These are phyloP conservation scores for Lantana camara DNA, from an alignment of 257 asterid genomes.

Conservation along the genomic window DNA sequence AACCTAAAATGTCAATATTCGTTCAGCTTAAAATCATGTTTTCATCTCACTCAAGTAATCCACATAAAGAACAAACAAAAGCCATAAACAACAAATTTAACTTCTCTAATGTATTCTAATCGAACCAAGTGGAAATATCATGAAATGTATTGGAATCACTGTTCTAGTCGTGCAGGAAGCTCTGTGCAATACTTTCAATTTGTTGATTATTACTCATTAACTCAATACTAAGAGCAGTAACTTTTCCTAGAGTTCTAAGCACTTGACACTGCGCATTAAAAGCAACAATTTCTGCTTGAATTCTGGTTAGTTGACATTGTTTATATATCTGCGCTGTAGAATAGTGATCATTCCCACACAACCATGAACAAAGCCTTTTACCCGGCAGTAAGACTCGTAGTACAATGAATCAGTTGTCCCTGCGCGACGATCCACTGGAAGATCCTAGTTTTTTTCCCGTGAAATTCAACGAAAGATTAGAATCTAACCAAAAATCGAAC, in stretches of 20 bases:
- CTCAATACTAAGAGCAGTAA: too few species aligned
- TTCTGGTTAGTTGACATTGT: slow-evolving; percentile 46
- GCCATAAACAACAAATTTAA: too few species aligned
- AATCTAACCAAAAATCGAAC: too few species aligned
- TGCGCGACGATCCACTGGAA: slow-evolving; percentile 49
- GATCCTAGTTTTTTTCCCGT: slow-evolving; percentile 42
- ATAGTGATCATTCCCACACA: slow-evolving; percentile 54
- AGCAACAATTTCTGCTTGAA: slow-evolving; percentile 48
- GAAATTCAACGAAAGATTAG: too few species aligned
- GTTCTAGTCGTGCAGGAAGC: background rate
- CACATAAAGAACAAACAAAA: too few species aligned
- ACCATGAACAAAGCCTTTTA: slow-evolving; percentile 61
- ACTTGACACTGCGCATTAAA: background rate
- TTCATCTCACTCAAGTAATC: too few species aligned
- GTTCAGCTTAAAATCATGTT: too few species aligned
- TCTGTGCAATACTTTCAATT: too few species aligned
- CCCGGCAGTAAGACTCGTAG: slow-evolving; percentile 62
- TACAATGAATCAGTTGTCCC: slow-evolving; percentile 57
- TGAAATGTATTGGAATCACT: background rate
- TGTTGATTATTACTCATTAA: too few species aligned
- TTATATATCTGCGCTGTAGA: slow-evolving; percentile 48
- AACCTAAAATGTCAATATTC: too few species aligned
- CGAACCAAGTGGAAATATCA: slow-evolving; percentile 27
- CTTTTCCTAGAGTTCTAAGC: too few species aligned
- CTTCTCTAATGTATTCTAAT: too few species aligned